Conservation (phyloP, 148 eudicot species). For the Rhododendron molle region DNA sequence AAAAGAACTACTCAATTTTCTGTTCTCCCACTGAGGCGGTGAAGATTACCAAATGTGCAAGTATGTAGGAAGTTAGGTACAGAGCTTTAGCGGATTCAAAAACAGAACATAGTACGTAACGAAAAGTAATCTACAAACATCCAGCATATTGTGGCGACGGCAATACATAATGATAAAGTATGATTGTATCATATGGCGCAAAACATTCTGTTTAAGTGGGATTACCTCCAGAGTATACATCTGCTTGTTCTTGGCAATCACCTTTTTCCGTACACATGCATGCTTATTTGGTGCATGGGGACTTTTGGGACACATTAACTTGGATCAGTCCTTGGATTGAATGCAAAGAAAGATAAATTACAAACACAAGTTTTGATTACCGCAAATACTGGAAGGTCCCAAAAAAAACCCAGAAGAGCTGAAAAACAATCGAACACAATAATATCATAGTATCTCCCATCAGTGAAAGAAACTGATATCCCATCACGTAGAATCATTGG, state of each 20-base stretch:
- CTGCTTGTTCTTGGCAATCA: not conserved
- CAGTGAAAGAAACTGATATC: not conserved
- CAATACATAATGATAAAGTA: not conserved
- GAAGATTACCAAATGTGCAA: not conserved
- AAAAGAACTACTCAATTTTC: too few relatives aligned
- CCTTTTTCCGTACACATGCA: not conserved
- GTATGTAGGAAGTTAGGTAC: not conserved
- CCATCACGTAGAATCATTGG: not conserved
- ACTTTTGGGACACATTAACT: not conserved
- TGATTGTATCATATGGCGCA: not conserved
- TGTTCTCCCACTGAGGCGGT: too few relatives aligned
- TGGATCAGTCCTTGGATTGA: not conserved
- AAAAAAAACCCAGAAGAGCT: not conserved
- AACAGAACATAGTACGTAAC: too few relatives aligned
- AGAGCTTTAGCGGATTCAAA: too few relatives aligned
- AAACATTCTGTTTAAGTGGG: not conserved
- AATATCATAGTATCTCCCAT: not conserved
- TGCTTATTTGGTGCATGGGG: not conserved
- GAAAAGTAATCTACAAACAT: not conserved
- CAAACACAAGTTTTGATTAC: not conserved
- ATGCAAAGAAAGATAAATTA: not conserved
- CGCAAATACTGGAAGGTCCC: not conserved
- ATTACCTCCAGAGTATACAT: not conserved
- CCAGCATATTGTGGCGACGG: not conserved
- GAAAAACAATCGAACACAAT: not conserved